Base-by-base conservation (phyloP, 805 yeast species). In the Saturnispora mendoncae region DNA sequence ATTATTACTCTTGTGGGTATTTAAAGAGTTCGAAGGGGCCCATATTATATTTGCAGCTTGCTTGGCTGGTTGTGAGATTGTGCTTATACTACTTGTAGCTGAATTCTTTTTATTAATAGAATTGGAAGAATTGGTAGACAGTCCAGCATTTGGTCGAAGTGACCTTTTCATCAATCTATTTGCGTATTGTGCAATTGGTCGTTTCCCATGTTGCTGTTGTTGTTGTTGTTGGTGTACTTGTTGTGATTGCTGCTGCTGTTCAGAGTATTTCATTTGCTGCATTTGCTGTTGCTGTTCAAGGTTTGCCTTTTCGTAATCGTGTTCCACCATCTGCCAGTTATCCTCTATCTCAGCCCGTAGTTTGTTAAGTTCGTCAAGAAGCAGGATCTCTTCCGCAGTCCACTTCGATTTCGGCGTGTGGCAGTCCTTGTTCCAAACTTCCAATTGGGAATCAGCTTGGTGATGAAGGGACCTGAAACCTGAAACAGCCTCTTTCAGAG, bases 371-470 rank as follows among this genome's bases (percentile, higher is more conserved):
- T 53, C 71, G 39, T 61, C 69, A 27, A 64, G 49, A 7, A 73
- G 51, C 46, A 67, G 62, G 3, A 61, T 41, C 46, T 74, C 80
- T 44, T 74, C 78, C 3, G 64, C 66, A 0, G 71, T 52, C 51
- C 73, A 39, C 46, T 48, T 44, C 42, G 40, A 51, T 46, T 49
- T 60, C 25, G 9, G 13, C 3, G 7, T 13, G 46, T 24, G 54
- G 54, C 53, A 55, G 56, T 45, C 58, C 57, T 72, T 61, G 53
- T 80, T 69, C 50, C 81, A 49, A 41, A 56, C 45, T 17, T 78
- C 84, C 33, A 80, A 59, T 50, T 74, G 74, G 53, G 65, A 73
- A 36, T 75, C 65, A 2, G 78, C 66, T 36, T 73, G 34, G 10
- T 40, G 38, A n/a, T 34, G 39, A 9, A 40, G 37, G 7, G 34